These are phyloP conservation scores for Sporisorium scitamineum DNA, from an alignment of 1,284 basidiomycete species.

Conservation along the genomic window DNA sequence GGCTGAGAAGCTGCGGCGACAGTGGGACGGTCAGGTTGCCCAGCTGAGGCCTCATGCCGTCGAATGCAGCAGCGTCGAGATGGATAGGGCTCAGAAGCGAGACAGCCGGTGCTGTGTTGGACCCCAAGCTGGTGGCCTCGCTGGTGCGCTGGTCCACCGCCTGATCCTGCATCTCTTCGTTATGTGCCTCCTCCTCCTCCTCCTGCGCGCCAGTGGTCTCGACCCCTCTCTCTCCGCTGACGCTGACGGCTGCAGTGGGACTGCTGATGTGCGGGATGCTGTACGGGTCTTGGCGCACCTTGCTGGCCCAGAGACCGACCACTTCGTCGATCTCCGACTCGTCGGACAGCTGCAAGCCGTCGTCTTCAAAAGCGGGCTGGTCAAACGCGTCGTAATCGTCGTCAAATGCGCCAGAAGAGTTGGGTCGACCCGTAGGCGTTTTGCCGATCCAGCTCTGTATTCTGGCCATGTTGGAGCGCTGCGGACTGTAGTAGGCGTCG, in stretches of 20 bases:
- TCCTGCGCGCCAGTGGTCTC: not conserved
- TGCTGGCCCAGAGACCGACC: constrained; percentile 41
- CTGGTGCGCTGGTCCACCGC: not conserved
- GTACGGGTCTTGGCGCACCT: constrained; percentile 24
- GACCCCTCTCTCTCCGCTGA: not conserved
- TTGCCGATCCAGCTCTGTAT: constrained; percentile 51
- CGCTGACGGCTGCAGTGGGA: constrained; percentile 15
- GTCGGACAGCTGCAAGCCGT: constrained; percentile 9
- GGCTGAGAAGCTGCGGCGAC: constrained; percentile 32
- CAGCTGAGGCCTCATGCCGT: constrained; percentile 35
- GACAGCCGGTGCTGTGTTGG: constrained; percentile 16
- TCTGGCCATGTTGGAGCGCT: constrained; percentile 35
- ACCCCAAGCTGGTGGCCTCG: constrained; percentile 3
- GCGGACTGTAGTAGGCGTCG: constrained; percentile 22
- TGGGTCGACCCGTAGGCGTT: constrained; percentile 28
- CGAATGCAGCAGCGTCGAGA: constrained; percentile 44
- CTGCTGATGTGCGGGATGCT: constrained; percentile 22
- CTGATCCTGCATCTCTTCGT: not conserved
- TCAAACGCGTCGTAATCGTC: constrained; percentile 11
- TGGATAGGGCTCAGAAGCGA: constrained; percentile 59
- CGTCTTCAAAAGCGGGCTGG: constrained; percentile 2
- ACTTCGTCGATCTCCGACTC: constrained; percentile 42
- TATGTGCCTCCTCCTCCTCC: not conserved
- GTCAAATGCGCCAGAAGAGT: constrained; percentile 23
- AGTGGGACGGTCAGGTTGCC: constrained; percentile 26